Evolutionary conservation across 2,329 filamentous ascomycete species (phyloP).

Genomic region (Lachnum nothofagi): DNA sequence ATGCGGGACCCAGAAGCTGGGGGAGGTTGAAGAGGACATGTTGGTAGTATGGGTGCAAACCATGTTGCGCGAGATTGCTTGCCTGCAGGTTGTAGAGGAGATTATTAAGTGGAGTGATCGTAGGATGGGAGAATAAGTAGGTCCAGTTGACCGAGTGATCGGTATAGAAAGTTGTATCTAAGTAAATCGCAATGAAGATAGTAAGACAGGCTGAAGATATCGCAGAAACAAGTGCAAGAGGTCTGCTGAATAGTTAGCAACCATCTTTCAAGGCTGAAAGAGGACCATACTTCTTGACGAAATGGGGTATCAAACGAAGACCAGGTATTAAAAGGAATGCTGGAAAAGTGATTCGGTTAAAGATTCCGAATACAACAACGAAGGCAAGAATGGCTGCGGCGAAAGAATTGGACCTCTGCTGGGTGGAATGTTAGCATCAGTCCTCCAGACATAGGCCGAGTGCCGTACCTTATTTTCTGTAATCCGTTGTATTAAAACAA

Average conservation of each 20-base stretch:
- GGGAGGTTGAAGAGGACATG: constrained; percentile 68
- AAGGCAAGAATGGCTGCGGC: constrained; percentile 75
- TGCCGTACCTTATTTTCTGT: constrained; percentile 65
- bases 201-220: constrained; percentile 62
- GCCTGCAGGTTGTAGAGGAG: constrained; percentile 67
- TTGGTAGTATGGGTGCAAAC: constrained; percentile 73
- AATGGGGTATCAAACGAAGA: constrained; percentile 78
- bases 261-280: background rate
- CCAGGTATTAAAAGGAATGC: constrained; percentile 84
- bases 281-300: constrained; percentile 64
- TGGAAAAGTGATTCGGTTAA: constrained; percentile 96
- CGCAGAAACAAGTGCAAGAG: constrained; percentile 58
- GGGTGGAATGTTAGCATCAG: constrained; percentile 14
- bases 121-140: constrained; percentile 58
- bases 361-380: constrained; percentile 77
- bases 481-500: constrained; percentile 87
- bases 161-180: constrained; percentile 83
- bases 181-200: constrained; percentile 64
- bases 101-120: constrained; percentile 75
- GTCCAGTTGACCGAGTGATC: constrained; percentile 58
- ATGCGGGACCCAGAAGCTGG: constrained; percentile 66
- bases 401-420: constrained; percentile 71
- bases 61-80: constrained; percentile 68
- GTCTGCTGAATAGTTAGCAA: constrained; percentile 37
- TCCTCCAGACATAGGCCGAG: background rate